Evolutionary conservation across 2,329 filamentous ascomycete genomes (phyloP), one percentile per base, ranked within the genome.

Genomic region (Diaporthe vaccinii): DNA sequence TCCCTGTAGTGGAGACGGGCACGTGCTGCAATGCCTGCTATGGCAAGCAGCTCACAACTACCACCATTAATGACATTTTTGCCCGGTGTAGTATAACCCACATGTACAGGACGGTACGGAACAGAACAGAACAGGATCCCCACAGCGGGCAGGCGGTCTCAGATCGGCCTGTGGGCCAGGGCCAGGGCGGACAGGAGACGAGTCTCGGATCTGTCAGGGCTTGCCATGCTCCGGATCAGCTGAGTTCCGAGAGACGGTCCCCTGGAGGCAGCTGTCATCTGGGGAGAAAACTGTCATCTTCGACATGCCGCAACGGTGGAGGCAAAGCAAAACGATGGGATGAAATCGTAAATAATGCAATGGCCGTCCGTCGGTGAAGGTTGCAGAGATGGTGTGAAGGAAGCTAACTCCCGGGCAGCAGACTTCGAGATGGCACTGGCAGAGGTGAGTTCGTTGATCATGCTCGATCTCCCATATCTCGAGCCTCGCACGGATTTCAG

Each of bases 161-260:
- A 41, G 34, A 69, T 41, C 65, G 17, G 34, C 65, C 49, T 15
- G 49, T 41, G 34, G 65, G 49, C 49, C 49, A 69, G 65, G 49
- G 65, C 49, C 65, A 69, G 34, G 49, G 41, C 49, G 49, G 49
- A 49, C 41, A 34, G 65, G 49, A 55, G 44, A 53, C 65, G 65
- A 55, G 65, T 69, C 65, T 69, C 65, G 65, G 65, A 69, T 69
- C 65, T 69, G 65, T 69, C 65, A 69, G 65, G 65, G 65, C 65
- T 69, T 69, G 34, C 34, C 49, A 39, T 49, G 46, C 46, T 55
- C 65, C 65, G 65, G 65, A 55, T 55, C 8, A 69, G 65, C 34
- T 69, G 65, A 1, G 34, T 69, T 69, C 65, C 65, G 65, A 69
- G 34, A 41, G 65, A n/a, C n/a, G 49, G 65, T 28, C 49, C 65